These are phyloP conservation scores for Solanum neorickii DNA, from an alignment of 257 asterid species.

Conservation along the genomic window DNA sequence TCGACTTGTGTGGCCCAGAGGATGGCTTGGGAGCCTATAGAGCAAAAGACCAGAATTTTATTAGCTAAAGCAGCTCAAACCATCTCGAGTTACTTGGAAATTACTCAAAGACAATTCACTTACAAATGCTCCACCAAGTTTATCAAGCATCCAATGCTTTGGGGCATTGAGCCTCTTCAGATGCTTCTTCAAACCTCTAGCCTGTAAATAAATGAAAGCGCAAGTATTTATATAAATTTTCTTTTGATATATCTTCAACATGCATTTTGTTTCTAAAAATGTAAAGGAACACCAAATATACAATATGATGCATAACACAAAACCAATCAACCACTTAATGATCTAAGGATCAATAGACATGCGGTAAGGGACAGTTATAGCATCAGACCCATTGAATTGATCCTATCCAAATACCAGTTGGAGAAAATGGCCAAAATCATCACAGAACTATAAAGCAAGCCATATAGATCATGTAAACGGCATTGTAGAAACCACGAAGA, in stretches of 20 bases:
- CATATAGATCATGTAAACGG: not conserved
- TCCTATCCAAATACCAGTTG: not conserved
- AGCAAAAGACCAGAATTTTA: not conserved
- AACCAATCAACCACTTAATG: not conserved
- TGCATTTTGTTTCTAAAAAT: not conserved
- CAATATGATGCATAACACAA: not conserved
- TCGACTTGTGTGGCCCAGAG: constrained; percentile 11
- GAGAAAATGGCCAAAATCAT: not conserved
- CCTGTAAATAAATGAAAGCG: not conserved
- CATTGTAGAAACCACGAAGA: not conserved
- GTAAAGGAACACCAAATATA: not conserved
- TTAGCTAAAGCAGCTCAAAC: not conserved
- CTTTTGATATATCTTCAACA: not conserved
- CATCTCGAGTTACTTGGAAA: not conserved
- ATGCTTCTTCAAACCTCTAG: constrained; percentile 9
- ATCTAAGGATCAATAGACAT: not conserved
- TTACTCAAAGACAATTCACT: not conserved
- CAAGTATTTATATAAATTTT: not conserved
- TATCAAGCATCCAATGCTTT: constrained; percentile 9
- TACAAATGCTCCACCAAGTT: constrained; percentile 10
- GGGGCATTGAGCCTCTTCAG: constrained; percentile 11
- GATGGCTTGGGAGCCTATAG: constrained; percentile 9
- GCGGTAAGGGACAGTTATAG: not conserved
- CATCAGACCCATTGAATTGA: not conserved
- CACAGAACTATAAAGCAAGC: not conserved